Base-by-base conservation (phyloP, 495 filamentous ascomycete genomes). In the Letharia lupina region DNA sequence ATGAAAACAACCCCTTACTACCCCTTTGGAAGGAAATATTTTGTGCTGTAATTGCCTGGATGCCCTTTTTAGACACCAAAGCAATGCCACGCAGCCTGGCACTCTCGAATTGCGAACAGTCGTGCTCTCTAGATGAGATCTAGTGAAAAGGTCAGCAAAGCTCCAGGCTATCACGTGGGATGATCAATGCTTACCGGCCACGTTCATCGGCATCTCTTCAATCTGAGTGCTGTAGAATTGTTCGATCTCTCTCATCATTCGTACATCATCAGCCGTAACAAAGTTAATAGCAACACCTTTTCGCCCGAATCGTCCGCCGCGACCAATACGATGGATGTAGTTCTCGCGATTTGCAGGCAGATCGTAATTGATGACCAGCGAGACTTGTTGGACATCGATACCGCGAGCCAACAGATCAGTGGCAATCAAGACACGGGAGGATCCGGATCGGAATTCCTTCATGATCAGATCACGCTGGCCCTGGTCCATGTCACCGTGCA, bases 231-330 rank as follows among this genome's bases (percentile, higher is more conserved):
- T 84, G 79, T 86, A 86, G 76, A 84, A 86, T 75, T 84, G 82
- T 73, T 81, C 94, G 69, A 98, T 98, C 78, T 98, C 95, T 72
- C 94, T 87, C 85, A 98, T 90, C 87, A 98, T 98, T 76, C 95
- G 93, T 70, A 98, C 94, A 82, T 98, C 94, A 67, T 98, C 94
- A 72, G 90, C 91, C 65, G 95, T 98, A 76, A 98, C 94, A 79
- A 98, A 98, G 88, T 98, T 98, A 84, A 98, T 98, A 71, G 94
- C 95, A 77, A 98, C 94, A 88, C 94, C 94, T 86, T 98, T 98
- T 76, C 94, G 90, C 77, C 94, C 94, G 82, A 98, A 98, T 84
- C 94, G 91, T 78, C 94, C 94, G 78, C 92, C 91, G 83, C 94
- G 92, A 83, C 94, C 94, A 75, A 98, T 98, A 72, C 94, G 88